Conservation (phyloP, 305 asterid genomes). For the Rubia balearica region DNA sequence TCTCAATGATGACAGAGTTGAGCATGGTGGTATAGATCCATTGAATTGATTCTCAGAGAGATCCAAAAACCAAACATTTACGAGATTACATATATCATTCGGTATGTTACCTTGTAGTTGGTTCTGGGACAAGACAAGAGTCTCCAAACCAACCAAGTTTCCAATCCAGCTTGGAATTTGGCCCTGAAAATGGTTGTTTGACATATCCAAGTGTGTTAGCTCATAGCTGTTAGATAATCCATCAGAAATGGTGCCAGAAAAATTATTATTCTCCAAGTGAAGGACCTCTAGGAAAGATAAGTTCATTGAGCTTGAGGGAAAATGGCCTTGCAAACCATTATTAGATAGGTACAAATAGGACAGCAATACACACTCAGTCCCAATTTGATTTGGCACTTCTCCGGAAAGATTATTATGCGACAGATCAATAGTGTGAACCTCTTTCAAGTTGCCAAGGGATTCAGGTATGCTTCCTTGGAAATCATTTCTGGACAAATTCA, state of each 20-base stretch:
- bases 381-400: conserved; percentile 10
- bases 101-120: conserved; percentile 10
- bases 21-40: conserved; percentile 7
- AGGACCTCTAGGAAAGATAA: neutral
- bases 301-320: neutral
- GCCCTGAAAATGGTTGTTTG: conserved; percentile 11
- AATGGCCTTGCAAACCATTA: conserved; percentile 14
- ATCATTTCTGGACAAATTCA: conserved; percentile 12
- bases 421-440: neutral
- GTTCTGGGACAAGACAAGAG: conserved; percentile 17
- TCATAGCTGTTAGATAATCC: neutral
- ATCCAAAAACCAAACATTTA: neutral
- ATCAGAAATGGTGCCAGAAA: conserved; percentile 10
- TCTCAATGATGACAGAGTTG: neutral
- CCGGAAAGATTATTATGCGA: conserved; percentile 16
- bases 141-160: neutral
- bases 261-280: conserved; percentile 11
- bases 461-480: conserved; percentile 16
- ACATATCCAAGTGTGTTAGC: conserved; percentile 8
- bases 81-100: neutral
- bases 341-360: neutral
- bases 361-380: neutral
- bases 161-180: conserved; percentile 19
- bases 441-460: conserved; percentile 1
- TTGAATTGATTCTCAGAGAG: conserved; percentile 5